Base-by-base conservation (phyloP, 768 basidiomycete species). In the Jaapia argillacea region DNA sequence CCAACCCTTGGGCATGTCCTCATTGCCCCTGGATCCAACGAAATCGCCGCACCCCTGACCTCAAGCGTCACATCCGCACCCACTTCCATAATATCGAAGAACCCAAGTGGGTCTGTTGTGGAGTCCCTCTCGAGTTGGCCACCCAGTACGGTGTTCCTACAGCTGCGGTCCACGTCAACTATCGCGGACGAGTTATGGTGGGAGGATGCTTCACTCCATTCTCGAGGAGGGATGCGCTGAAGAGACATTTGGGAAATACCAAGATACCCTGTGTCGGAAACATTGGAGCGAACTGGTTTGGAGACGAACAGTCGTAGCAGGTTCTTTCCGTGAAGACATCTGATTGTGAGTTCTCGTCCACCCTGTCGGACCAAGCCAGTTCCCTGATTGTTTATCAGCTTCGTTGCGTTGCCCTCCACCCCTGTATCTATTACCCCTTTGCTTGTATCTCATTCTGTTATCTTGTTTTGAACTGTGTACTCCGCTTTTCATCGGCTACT, bases 21-120 rank as follows among this genome's bases (percentile, higher is more conserved):
- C 61, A 62, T 40, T 76, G 75, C 54, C 57, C 57, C 37, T 72
- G 68, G 66, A 58, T 65, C 24, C 73, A 73, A 50, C 54, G 48
- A 27, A 76, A 74, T 58, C 60, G 62, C 31, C 74, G 79, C 21
- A 54, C 70, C 24, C 75, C 77, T 6, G 79, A 81, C 51, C 72
- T 75, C 54, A 70, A 69, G 54, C 71, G 79, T 20, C 79, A 81
- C 54, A 54, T 80, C 35, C 64, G 58, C 36, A 77, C 77, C 2
- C 79, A 79, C 40, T 64, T 63, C 24, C 65, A 62, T 40, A 55
- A 54, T 37, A n/a, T n/a, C n/a, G n/a, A n/a, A n/a, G n/a, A n/a
- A n/a, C 46, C 52, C 36, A 57, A 62, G 33, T 67, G 64, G 62
- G 55, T 67, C 7, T 66, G 65, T 44, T 64, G 61, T n/a, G 64